Base-by-base conservation (phyloP, 306 rosid genomes). In the Biancaea sappan region DNA sequence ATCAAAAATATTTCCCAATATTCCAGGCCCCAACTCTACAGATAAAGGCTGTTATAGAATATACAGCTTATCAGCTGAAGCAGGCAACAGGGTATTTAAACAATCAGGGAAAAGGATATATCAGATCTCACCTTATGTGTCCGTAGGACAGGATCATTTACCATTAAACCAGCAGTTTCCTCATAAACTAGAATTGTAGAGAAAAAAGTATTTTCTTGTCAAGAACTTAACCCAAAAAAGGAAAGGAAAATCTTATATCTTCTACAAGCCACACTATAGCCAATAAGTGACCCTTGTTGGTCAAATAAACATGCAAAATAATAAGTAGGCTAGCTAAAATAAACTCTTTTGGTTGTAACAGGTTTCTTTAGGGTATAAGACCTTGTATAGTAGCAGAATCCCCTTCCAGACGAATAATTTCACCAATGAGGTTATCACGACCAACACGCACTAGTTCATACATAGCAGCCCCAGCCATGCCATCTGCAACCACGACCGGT, bases 401-500 rank as follows among this genome's bases (percentile, higher is more conserved):
- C 76, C 96, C 93, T 69, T 90, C 93, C 66, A 90, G 73, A 8
- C 96, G 82, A 86, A 90, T 90, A 71, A 90, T 90, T 83, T 90
- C 96, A 72, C 96, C 96, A 77, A 90, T 88, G 71, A 88, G 81
- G 65, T 82, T 84, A 79, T 90, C 91, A 38, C 77, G 84, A 53
- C 91, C 94, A 35, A 87, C 99, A 80, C 99, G 98, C 41, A 95
- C 99, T 35, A 95, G 76, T 80, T 95, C 99, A 73, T 92, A 88
- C 99, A 95, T 95, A 62, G 99, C 99, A 81, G 99, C 99, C 73
- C 99, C 99, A n/a, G 78, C 90, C 99, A 95, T 95, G 81, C 99
- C 99, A 90, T 90, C 96, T 1, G 99, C 99, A 46, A 95, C 86
- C 16, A 95, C 98, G 67, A 95, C 99, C 14, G 99, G 99, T 79